phyloP scores from a whole-genome alignment of 2,329 filamentous ascomycete genomes.

The Hypocrella siamensis region DNA sequence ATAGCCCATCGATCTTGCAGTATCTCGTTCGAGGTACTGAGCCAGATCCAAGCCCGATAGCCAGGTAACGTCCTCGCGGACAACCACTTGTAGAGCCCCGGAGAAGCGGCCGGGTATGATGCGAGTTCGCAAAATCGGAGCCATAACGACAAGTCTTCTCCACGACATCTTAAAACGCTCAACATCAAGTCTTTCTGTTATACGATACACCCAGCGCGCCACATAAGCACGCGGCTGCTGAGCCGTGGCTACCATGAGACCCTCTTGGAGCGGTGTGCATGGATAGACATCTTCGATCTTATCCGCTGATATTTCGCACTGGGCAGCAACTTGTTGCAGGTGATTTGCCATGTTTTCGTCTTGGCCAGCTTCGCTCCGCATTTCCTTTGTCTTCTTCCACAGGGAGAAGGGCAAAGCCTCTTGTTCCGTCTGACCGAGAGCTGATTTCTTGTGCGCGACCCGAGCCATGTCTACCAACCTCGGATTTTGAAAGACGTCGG shows the following conservation, averaged over 20 bases:
- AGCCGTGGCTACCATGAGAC: slow-evolving; percentile 20
- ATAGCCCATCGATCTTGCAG: no score
- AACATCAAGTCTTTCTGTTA: slow-evolving; percentile 22
- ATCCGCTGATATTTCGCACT: neutral
- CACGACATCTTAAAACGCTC: slow-evolving; percentile 25
- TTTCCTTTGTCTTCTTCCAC: neutral
- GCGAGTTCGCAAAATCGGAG: slow-evolving; percentile 29
- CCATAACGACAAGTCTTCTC: slow-evolving; percentile 19
- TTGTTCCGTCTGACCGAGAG: no score
- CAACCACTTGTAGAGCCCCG: no score
- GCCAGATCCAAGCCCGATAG: no score
- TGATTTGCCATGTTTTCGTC: neutral
- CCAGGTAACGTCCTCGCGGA: no score
- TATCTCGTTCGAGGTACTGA: no score
- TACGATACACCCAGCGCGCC: slow-evolving; percentile 23
- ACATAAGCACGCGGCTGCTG: slow-evolving; percentile 36
- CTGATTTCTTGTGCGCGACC: no score
- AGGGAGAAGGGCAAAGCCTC: neutral
- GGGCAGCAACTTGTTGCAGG: neutral
- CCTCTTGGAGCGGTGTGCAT: slow-evolving; percentile 1
- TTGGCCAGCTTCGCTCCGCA: neutral
- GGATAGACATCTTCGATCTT: slow-evolving; percentile 1
- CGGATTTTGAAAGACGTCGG: neutral
- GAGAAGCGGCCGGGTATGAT: no score
- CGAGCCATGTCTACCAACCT: neutral